A percentile compares a stretch with the other conserved stretches of the same genome.
Conservation (phyloP, 2,329 filamentous ascomycete species). For the Dactylella cylindrospora region DNA sequence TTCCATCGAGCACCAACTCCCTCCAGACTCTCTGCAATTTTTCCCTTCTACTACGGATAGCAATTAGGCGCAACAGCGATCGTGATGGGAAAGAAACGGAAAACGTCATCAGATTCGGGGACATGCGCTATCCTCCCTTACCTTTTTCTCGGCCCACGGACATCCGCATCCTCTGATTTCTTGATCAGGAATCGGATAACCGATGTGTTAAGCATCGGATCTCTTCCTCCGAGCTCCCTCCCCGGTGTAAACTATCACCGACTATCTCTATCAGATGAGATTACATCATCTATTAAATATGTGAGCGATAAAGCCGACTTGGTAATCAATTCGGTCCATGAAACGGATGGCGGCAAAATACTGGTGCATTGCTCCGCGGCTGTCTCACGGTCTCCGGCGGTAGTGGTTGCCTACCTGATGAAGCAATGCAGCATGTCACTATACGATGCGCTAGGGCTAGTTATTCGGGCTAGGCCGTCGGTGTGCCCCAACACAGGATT, state of each 20-base stretch:
- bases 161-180: slow-evolving; percentile 1
- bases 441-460: slow-evolving; percentile 5
- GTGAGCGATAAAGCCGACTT: slow-evolving; percentile 6
- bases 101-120: background rate
- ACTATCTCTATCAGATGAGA: slow-evolving; percentile 5
- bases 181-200: slow-evolving; percentile 3
- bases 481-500: slow-evolving; percentile 13
- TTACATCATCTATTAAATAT: background rate
- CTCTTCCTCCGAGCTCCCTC: background rate
- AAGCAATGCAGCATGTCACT: slow-evolving; percentile 4
- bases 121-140: slow-evolving; percentile 1
- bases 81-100: no score
- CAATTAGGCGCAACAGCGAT: no score
- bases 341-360: background rate
- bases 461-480: slow-evolving; percentile 8
- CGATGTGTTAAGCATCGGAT: slow-evolving; percentile 11
- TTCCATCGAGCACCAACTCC: no score
- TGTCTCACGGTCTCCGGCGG: slow-evolving; percentile 13
- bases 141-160: slow-evolving; percentile 6
- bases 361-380: slow-evolving; percentile 14
- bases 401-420: slow-evolving; percentile 14
- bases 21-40: no score
- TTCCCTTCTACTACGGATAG: no score
- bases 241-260: slow-evolving; percentile 17
- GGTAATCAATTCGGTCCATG: background rate